Conservation (phyloP, 257 asterid genomes). For the Gentiana dahurica region DNA sequence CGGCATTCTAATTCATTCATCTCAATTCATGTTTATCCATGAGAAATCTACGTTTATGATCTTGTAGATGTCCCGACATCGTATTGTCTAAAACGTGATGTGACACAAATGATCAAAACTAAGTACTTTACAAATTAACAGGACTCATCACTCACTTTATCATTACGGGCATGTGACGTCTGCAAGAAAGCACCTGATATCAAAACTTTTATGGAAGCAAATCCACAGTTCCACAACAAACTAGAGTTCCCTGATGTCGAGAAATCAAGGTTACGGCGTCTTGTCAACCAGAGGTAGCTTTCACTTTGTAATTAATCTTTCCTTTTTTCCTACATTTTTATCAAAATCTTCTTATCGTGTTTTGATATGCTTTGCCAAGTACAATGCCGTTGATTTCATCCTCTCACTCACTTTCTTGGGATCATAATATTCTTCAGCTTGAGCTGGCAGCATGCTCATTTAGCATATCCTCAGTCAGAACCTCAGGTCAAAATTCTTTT, state of each 20-base stretch:
- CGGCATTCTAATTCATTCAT: conserved; percentile 5
- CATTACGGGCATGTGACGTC: conserved; percentile 43
- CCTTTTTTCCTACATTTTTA: too few species aligned
- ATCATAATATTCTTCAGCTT: conserved; percentile 36
- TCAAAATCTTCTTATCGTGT: too few species aligned
- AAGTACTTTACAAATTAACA: conserved; percentile 10
- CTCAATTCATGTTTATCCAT: too few species aligned
- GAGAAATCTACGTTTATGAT: too few species aligned
- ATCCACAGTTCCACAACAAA: conserved; percentile 48
- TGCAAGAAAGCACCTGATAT: conserved; percentile 40
- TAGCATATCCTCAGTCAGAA: conserved; percentile 47
- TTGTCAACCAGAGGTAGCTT: conserved; percentile 64
- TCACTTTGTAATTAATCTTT: background rate
- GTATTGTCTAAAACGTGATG: too few species aligned
- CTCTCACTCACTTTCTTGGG: background rate
- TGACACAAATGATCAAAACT: background rate
- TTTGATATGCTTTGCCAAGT: background rate
- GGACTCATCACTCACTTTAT: conserved; percentile 47
- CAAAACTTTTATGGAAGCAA: conserved; percentile 36
- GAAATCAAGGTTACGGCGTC: conserved; percentile 60
- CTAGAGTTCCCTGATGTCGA: conserved; percentile 33
- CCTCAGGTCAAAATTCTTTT: conserved; percentile 52
- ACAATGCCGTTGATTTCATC: background rate
- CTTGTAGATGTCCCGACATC: too few species aligned
- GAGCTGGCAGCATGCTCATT: conserved; percentile 78